phyloP scores from a whole-genome alignment of 1,139 yeast genomes.

The Suhomyces panamericanus region DNA sequence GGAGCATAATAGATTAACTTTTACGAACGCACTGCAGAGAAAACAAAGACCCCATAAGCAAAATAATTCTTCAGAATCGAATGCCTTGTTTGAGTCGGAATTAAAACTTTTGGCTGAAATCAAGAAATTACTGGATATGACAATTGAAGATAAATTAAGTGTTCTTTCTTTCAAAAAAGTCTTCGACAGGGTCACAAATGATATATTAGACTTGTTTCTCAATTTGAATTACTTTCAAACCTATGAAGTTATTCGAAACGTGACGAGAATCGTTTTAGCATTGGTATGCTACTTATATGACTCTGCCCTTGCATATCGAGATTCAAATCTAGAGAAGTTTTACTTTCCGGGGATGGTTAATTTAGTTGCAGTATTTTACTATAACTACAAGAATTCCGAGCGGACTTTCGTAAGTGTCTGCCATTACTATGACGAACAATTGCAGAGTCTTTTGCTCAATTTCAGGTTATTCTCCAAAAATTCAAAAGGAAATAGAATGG shows the following conservation, averaged over 20 bases:
- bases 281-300: slow-evolving; percentile 24
- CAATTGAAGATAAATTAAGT: slow-evolving; percentile 2
- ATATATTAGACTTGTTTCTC: slow-evolving; percentile 39
- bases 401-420: slow-evolving; percentile 49
- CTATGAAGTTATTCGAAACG: slow-evolving; percentile 26
- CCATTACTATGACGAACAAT: slow-evolving; percentile 40
- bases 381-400: slow-evolving; percentile 33
- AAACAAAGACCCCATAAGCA: neutral
- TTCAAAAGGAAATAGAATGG: slow-evolving; percentile 4
- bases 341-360: slow-evolving; percentile 30
- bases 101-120: neutral
- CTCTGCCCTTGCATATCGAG: slow-evolving; percentile 14
- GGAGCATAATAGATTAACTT: slow-evolving; percentile 7
- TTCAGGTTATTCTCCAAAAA: slow-evolving; percentile 10
- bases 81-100: neutral
- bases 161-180: slow-evolving; percentile 7
- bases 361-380: slow-evolving; percentile 44
- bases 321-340: slow-evolving; percentile 12
- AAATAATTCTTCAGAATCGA: neutral
- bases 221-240: slow-evolving; percentile 45
- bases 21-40: slow-evolving; percentile 4
- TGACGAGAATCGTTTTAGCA: slow-evolving; percentile 29
- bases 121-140: neutral
- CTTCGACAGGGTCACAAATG: slow-evolving; percentile 19
- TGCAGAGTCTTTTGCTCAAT: slow-evolving; percentile 26